Conservation (phyloP, 1,284 basidiomycete species). For the Waitea zeae region DNA sequence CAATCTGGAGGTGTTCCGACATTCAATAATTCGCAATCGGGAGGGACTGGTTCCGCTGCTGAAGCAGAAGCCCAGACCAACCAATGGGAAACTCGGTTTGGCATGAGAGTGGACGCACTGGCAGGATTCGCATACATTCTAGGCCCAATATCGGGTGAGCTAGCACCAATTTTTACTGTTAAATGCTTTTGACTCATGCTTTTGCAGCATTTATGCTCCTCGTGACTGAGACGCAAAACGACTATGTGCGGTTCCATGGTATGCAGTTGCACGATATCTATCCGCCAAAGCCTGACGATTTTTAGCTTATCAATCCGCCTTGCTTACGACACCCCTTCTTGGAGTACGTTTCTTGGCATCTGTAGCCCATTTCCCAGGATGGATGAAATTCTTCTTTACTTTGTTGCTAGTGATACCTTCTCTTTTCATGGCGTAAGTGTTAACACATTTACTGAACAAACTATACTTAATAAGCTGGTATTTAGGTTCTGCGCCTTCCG, state of each 20-base stretch:
- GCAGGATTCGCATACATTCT: slow-evolving; percentile 53
- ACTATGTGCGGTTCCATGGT: slow-evolving; percentile 73
- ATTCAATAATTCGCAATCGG: slow-evolving; percentile 28
- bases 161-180: slow-evolving; percentile 11
- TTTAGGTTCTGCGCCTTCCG: slow-evolving; percentile 44
- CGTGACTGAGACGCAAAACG: slow-evolving; percentile 64
- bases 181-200: slow-evolving; percentile 4
- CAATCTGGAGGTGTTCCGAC: slow-evolving; percentile 55
- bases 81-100: slow-evolving; percentile 58
- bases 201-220: slow-evolving; percentile 45
- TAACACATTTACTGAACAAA: slow-evolving; percentile 1
- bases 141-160: slow-evolving; percentile 55
- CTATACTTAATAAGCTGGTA: slow-evolving; percentile 6
- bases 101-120: slow-evolving; percentile 53
- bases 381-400: slow-evolving; percentile 27
- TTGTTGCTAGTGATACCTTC: slow-evolving; percentile 22
- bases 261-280: slow-evolving; percentile 8
- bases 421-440: slow-evolving; percentile 39
- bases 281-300: slow-evolving; percentile 4
- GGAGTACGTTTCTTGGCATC: slow-evolving; percentile 41
- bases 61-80: slow-evolving; percentile 32
- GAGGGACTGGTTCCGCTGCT: slow-evolving; percentile 19
- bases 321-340: slow-evolving; percentile 50
- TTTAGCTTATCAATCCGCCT: slow-evolving; percentile 64
- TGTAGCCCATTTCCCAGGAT: slow-evolving; percentile 28